Conservation (phyloP, 257 asterid genomes). For the Capsicum rhomboideum region DNA sequence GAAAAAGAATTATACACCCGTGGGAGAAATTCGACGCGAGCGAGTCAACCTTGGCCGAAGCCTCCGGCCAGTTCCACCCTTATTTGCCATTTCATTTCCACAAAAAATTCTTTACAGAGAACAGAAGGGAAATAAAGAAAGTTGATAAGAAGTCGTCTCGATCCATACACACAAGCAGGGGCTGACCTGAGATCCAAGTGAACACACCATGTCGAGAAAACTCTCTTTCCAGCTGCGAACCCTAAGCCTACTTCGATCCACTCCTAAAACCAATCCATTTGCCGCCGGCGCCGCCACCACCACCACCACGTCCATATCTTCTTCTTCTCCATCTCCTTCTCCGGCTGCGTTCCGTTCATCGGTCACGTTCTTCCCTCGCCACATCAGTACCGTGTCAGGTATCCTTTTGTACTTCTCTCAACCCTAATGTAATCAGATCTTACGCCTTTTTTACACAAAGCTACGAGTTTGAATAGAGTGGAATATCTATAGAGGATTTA, state of each 20-base stretch:
- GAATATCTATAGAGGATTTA: neutral
- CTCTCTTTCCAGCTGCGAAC: slow-evolving; percentile 49
- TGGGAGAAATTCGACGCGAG: slow-evolving; percentile 4
- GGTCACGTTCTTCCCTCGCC: slow-evolving; percentile 30
- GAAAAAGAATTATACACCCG: too few relatives aligned
- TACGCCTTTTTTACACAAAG: neutral
- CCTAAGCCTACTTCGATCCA: slow-evolving; percentile 46
- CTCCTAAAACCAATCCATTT: slow-evolving; percentile 23
- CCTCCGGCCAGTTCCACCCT: neutral
- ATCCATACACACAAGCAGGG: neutral
- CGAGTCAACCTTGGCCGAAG: slow-evolving; percentile 16
- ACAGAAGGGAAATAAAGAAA: neutral
- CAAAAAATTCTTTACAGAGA: neutral
- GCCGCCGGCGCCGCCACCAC: slow-evolving; percentile 14
- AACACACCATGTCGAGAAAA: slow-evolving; percentile 65
- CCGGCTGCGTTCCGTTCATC: slow-evolving; percentile 35
- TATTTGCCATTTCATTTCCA: neutral
- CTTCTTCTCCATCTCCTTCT: neutral
- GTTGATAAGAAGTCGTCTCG: neutral
- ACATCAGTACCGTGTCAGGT: slow-evolving; percentile 62
- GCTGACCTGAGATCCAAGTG: slow-evolving; percentile 55
- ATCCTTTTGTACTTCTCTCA: neutral
- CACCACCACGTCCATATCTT: neutral
- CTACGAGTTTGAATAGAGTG: neutral
- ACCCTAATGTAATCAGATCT: slow-evolving; percentile 21